A percentile compares a stretch with the other conserved stretches of the same genome.
Conservation (phyloP, 225 moss, liverwort and hornwort genomes). For the Antitrichia curtipendula region DNA sequence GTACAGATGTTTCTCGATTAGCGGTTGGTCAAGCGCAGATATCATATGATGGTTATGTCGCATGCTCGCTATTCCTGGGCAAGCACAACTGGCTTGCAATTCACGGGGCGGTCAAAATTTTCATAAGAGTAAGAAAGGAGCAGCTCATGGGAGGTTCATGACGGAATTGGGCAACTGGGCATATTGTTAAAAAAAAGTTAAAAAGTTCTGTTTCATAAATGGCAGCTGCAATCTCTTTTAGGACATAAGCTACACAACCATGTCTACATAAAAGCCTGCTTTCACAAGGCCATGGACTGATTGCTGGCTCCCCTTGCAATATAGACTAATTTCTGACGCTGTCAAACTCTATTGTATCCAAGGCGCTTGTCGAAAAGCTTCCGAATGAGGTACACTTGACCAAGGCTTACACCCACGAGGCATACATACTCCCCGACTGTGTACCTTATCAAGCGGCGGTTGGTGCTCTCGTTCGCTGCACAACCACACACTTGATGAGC, state of each 20-base stretch:
- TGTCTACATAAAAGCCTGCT: background rate
- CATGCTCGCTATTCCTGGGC: background rate
- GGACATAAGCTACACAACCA: background rate
- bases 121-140: background rate
- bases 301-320: background rate
- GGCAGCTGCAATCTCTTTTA: background rate
- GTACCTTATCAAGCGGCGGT: constrained; percentile 53
- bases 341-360: constrained; percentile 75
- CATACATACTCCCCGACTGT: constrained; percentile 59
- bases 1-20: background rate
- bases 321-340: background rate
- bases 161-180: background rate
- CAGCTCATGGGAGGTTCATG: background rate
- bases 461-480: constrained; percentile 82
- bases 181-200: background rate
- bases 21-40: background rate
- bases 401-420: constrained; percentile 56
- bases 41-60: background rate
- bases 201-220: background rate
- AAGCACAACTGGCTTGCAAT: background rate
- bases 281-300: background rate
- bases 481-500: background rate
- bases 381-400: constrained; percentile 72
- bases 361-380: constrained; percentile 81
- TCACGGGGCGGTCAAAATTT: background rate